These are phyloP conservation scores for Heterobasidion occidentale DNA, from an alignment of 1,284 basidiomycete species.

Conservation along the genomic window DNA sequence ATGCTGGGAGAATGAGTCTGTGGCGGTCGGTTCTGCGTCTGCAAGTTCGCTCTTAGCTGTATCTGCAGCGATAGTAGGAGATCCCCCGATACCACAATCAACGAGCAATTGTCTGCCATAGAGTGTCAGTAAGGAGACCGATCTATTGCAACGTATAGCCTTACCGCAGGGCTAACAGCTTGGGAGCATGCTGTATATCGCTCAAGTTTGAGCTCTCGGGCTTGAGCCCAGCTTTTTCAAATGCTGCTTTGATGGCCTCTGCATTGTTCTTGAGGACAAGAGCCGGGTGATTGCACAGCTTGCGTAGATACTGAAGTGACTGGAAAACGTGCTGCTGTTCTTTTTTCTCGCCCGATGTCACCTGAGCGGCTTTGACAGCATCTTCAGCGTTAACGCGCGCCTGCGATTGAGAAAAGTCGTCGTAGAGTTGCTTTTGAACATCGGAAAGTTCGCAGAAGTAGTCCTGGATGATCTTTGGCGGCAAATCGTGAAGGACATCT, in stretches of 20 bases:
- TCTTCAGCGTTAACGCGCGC: conserved; percentile 61
- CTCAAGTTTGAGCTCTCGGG: conserved; percentile 39
- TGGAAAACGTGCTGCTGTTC: conserved; percentile 89
- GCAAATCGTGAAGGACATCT: conserved; percentile 93
- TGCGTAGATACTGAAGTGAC: conserved; percentile 93
- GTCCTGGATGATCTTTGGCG: conserved; percentile 99
- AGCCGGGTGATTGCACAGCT: conserved; percentile 96
- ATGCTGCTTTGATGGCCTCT: conserved; percentile 54
- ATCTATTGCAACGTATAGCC: conserved; percentile 16
- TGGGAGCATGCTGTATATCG: conserved; percentile 91
- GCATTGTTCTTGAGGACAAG: conserved; percentile 70
- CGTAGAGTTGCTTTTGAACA: conserved; percentile 89
- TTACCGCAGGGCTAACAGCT: conserved; percentile 85
- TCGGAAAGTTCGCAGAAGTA: conserved; percentile 98
- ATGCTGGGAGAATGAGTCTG: conserved; percentile 80
- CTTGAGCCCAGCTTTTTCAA: conserved; percentile 44
- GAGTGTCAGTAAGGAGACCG: conserved; percentile 1
- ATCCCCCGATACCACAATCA: conserved; percentile 89
- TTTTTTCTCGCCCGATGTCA: conserved; percentile 23
- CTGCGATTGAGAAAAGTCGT: conserved; percentile 83
- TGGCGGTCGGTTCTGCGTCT: conserved; percentile 48
- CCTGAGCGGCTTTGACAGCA: conserved; percentile 38
- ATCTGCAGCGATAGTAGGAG: conserved; percentile 32
- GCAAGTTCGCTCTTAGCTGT: conserved; percentile 54
- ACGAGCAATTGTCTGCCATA: conserved; percentile 75